These are phyloP conservation scores for Metarhizium sp. DNA, from an alignment of 2,329 filamentous ascomycete species.

Conservation along the genomic window DNA sequence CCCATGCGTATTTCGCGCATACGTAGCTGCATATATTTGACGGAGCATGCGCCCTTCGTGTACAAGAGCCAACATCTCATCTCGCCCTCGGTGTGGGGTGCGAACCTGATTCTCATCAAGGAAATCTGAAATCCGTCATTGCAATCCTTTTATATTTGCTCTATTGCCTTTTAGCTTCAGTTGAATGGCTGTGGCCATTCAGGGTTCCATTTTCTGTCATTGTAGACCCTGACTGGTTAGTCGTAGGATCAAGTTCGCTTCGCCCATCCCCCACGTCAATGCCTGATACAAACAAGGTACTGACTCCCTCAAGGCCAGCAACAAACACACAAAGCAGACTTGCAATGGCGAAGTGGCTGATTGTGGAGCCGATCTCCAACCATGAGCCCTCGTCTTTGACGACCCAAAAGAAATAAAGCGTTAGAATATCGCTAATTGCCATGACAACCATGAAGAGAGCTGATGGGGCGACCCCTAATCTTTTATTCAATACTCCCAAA, in stretches of 20 bases:
- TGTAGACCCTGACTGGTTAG: background rate
- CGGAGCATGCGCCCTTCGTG: no score
- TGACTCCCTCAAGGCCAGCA: conserved; percentile 74
- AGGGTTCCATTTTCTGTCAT: background rate
- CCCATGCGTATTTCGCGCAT: no score
- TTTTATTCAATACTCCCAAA: conserved; percentile 82
- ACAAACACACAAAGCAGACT: conserved; percentile 87
- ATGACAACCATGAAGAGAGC: conserved; percentile 93
- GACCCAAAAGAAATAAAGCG: conserved; percentile 95
- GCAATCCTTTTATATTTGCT: background rate
- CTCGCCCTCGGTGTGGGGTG: no score
- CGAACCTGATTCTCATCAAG: no score
- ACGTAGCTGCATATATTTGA: no score
- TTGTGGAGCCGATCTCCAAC: conserved; percentile 95
- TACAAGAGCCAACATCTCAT: no score
- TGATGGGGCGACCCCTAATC: conserved; percentile 74
- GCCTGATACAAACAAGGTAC: conserved; percentile 71
- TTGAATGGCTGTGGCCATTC: background rate
- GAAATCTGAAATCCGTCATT: background rate
- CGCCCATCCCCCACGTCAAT: conserved; percentile 53
- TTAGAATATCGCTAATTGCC: conserved; percentile 82
- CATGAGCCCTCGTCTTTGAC: conserved; percentile 94
- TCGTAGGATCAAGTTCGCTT: background rate
- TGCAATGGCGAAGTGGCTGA: conserved; percentile 90
- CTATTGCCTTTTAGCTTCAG: background rate